Conservation (phyloP, 331 rosid species). For the Acacia concinna region DNA sequence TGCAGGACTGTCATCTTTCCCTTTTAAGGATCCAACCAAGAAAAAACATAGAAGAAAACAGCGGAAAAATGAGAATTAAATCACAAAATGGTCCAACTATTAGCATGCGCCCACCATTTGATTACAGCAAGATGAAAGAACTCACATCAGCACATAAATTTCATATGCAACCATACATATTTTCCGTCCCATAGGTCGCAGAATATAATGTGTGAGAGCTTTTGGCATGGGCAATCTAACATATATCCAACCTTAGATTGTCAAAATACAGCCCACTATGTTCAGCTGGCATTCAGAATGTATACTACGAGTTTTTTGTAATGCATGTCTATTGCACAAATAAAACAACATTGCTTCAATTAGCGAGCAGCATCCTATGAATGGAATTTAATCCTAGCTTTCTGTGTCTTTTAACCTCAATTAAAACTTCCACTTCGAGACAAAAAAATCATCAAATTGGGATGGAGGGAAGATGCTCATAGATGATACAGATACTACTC, state of each 20-base stretch:
- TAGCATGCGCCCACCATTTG: constrained; percentile 6
- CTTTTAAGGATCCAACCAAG: constrained; percentile 54
- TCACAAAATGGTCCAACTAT: constrained; percentile 18
- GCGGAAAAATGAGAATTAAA: constrained; percentile 13
- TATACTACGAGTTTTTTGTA: not conserved
- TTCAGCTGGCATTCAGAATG: constrained; percentile 9
- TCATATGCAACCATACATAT: not conserved
- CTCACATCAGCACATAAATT: constrained; percentile 6
- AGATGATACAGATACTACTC: not conserved
- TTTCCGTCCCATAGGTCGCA: not conserved
- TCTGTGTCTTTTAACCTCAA: not conserved
- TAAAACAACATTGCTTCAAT: not conserved
- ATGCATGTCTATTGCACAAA: not conserved
- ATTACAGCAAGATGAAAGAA: constrained; percentile 15
- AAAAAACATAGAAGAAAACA: not conserved
- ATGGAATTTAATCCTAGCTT: not conserved
- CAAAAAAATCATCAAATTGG: not conserved
- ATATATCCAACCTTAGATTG: not conserved
- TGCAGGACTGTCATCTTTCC: constrained; percentile 72
- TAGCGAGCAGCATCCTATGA: not conserved
- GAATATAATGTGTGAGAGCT: not conserved
- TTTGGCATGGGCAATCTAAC: not conserved
- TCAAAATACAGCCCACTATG: constrained; percentile 24
- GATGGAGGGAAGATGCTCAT: not conserved
- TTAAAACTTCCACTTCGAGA: not conserved